Evolutionary conservation across 345 rosid genomes (phyloP), one percentile per base, ranked within the genome.

Genomic region (Pugionium cornutum): DNA sequence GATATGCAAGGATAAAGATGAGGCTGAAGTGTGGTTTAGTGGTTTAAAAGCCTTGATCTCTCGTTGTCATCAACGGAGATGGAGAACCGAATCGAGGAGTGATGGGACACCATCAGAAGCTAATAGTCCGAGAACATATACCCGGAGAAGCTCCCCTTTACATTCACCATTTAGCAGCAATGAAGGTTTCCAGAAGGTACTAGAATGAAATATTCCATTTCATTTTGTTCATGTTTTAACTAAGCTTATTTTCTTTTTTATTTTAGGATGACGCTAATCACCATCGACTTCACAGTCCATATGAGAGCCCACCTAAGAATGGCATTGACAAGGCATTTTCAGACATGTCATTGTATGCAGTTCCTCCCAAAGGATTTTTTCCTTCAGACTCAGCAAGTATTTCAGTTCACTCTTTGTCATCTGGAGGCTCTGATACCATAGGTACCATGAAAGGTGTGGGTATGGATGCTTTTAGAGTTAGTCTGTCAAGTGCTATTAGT

Each of bases 81-180:
- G 70, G 56, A 77, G 81, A 64, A 74, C 75, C 25, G 82, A 75
- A 61, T 62, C 83, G 27, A 73, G 72, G 55, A 75, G 80, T 75
- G 85, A 79, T 69, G 78, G 76, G 41, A 50, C 79, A n/a, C 76
- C 82, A 68, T 80, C 91, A n/a, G 83, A 76, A 80, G 82, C 72
- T 66, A 91, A 79, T 70, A 94, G 99, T 72, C 99, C 97, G 25
- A 80, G 89, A 68, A 85, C 92, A 54, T 91, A 87, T 66, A 87
- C 97, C 48, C 83, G 89, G 44, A 82, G 96, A 77, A 87, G 97
- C 77, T 94, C 99, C 69, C 97, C 99, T 77, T 74, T 94, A 69
- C 79, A 76, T 68, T 81, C 81, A 66, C 73, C 81, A 64, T 79
- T 91, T 74, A 85, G 92, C 44, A 89, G 96, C 75, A 88, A 84